Percentiles rank a stretch among this genome's conserved stretches.
These are phyloP conservation scores for Jamesozyma gamospora DNA, from an alignment of 805 yeast genomes.

Conservation along the genomic window DNA sequence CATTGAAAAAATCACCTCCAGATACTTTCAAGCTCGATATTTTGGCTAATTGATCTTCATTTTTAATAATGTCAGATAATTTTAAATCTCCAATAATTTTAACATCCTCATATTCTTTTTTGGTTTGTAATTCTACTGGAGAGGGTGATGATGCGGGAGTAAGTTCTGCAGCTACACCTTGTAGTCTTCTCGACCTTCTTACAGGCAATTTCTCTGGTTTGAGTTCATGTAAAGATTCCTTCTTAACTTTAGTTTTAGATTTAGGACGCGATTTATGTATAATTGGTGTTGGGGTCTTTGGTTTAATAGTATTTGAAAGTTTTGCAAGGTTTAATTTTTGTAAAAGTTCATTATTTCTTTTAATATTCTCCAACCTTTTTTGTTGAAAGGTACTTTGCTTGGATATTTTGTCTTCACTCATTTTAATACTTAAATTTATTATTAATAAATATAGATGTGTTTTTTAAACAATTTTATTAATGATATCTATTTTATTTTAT, in stretches of 20 bases:
- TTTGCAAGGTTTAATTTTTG: conserved; percentile 50
- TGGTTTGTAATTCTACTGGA: background rate
- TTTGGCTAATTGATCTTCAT: conserved; percentile 29
- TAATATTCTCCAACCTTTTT: conserved; percentile 68
- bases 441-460: too few species aligned
- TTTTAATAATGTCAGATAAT: conserved; percentile 46
- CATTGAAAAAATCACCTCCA: conserved; percentile 61
- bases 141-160: background rate
- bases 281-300: conserved; percentile 31
- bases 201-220: conserved; percentile 38
- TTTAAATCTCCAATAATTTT: conserved; percentile 58
- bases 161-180: conserved; percentile 48
- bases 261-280: conserved; percentile 36
- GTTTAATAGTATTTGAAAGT: conserved; percentile 3
- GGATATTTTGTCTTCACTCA: conserved; percentile 1
- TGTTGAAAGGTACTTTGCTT: conserved; percentile 55
- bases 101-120: conserved; percentile 42
- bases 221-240: background rate
- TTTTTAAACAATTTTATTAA: too few species aligned
- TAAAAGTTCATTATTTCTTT: conserved; percentile 68
- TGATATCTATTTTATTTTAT: too few species aligned
- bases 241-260: background rate
- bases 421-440: background rate
- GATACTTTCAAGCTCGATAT: conserved; percentile 36
- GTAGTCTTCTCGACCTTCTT: conserved; percentile 68